A percentile compares a stretch with the other conserved stretches of the same genome.
Conservation (phyloP, 1,284 basidiomycete genomes). For the Veloporphyrellus conicus region DNA sequence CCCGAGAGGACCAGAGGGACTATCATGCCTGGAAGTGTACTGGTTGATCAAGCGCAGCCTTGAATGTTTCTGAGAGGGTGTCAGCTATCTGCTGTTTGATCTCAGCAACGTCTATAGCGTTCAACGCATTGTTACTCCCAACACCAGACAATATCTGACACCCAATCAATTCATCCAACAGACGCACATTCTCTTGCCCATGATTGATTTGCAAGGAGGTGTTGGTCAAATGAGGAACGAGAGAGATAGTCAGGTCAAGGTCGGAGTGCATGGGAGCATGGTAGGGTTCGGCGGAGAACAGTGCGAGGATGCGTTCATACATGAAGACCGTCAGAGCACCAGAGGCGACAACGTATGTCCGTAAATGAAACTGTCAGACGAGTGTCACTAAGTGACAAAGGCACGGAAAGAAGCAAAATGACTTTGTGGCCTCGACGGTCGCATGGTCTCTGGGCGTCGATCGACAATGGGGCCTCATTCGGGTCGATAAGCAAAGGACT, state of each 20-base stretch:
- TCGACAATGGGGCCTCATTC: constrained; percentile 37
- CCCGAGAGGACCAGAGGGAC: background rate
- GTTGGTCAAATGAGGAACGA: constrained; percentile 88
- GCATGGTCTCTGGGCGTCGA: constrained; percentile 16
- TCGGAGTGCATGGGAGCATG: constrained; percentile 35
- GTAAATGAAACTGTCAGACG: constrained; percentile 77
- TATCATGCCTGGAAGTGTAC: constrained; percentile 78
- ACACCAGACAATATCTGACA: constrained; percentile 48
- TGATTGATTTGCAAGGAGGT: constrained; percentile 82
- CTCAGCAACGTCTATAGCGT: constrained; percentile 45
- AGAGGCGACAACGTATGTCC: constrained; percentile 86
- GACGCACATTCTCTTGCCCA: constrained; percentile 65
- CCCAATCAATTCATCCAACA: constrained; percentile 75
- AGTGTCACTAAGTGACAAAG: constrained; percentile 11
- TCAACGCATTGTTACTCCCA: constrained; percentile 24
- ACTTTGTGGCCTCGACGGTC: constrained; percentile 65
- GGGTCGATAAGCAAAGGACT: constrained; percentile 79
- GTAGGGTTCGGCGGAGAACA: constrained; percentile 78
- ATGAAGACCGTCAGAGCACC: constrained; percentile 78
- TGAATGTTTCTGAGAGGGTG: constrained; percentile 78
- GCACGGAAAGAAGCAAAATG: constrained; percentile 20
- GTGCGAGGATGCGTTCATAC: constrained; percentile 77
- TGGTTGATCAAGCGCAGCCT: constrained; percentile 78
- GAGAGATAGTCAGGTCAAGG: constrained; percentile 28
- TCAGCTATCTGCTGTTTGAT: constrained; percentile 64